Evolutionary conservation across 495 filamentous ascomycete species (phyloP).

Genomic region (Aspergillus conjunctus): DNA sequence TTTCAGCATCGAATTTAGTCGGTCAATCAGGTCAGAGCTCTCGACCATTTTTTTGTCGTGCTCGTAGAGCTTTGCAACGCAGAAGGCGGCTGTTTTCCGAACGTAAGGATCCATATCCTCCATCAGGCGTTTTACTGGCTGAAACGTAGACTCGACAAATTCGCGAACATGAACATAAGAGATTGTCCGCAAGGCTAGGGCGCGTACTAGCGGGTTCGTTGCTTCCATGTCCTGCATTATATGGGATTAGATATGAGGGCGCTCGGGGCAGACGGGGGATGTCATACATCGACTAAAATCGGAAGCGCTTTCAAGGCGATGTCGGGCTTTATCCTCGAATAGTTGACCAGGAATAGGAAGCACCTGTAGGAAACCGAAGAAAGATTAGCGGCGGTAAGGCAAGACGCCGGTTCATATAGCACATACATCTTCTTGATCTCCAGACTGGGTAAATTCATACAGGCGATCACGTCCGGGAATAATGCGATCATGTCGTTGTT

Average conservation of each 20-base stretch:
- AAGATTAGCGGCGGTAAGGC: constrained; percentile 28
- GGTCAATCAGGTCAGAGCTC: constrained; percentile 85
- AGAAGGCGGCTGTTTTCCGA: constrained; percentile 94
- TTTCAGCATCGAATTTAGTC: constrained; percentile 82
- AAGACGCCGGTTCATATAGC: not conserved
- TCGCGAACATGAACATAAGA: constrained; percentile 97
- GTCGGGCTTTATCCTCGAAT: constrained; percentile 91
- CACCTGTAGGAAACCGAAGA: constrained; percentile 61
- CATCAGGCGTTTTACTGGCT: constrained; percentile 79
- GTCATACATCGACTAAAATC: constrained; percentile 74
- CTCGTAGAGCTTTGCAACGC: constrained; percentile 96
- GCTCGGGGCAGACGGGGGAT: not conserved
- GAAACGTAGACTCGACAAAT: constrained; percentile 89
- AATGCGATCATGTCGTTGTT: constrained; percentile 99
- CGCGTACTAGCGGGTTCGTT: constrained; percentile 87
- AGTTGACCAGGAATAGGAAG: constrained; percentile 96
- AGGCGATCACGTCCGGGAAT: constrained; percentile 91
- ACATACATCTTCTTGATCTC: constrained; percentile 99
- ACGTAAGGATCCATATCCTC: constrained; percentile 93
- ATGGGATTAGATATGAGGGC: constrained; percentile 12
- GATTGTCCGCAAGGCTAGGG: constrained; percentile 90
- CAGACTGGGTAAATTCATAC: constrained; percentile 90
- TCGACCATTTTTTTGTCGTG: constrained; percentile 92
- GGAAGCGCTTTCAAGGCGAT: constrained; percentile 92
- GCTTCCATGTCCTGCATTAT: constrained; percentile 84